These are phyloP conservation scores for Apostasia ramifera DNA, from an alignment of 106 monocot species.

Conservation along the genomic window DNA sequence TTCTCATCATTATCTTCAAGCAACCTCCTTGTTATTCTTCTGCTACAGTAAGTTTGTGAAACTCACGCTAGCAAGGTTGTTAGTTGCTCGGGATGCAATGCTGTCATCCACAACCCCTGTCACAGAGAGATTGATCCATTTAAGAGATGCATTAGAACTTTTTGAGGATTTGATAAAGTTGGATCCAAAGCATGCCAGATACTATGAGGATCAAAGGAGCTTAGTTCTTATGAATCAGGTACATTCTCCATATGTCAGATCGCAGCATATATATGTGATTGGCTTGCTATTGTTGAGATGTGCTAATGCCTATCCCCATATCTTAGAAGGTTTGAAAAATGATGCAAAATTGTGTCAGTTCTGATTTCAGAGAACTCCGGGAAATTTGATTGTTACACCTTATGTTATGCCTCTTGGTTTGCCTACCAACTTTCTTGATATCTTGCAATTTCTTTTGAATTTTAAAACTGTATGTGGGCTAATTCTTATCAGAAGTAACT, in stretches of 20 bases:
- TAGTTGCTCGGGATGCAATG: constrained; percentile 43
- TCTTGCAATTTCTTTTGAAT: background rate
- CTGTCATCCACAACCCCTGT: constrained; percentile 14
- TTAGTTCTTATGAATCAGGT: constrained; percentile 81
- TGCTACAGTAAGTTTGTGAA: constrained; percentile 82
- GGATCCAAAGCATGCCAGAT: constrained; percentile 71
- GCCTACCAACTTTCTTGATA: background rate
- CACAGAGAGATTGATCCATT: constrained; percentile 19
- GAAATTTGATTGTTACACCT: too few relatives aligned
- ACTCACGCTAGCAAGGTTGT: constrained; percentile 62
- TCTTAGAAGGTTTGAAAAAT: too few relatives aligned
- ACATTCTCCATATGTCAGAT: background rate
- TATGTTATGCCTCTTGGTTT: background rate
- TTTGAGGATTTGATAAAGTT: constrained; percentile 64
- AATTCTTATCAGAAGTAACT: too few relatives aligned
- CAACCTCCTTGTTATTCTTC: background rate
- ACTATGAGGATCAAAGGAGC: constrained; percentile 76
- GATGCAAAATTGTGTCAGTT: too few relatives aligned
- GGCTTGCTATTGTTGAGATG: too few relatives aligned
- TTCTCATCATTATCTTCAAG: background rate
- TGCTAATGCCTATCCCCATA: too few relatives aligned
- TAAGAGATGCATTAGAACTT: constrained; percentile 46
- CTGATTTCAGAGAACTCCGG: too few relatives aligned
- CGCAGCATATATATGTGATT: too few relatives aligned
- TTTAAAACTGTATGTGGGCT: too few relatives aligned